Percentiles rank a stretch among this genome's conserved stretches.
Evolutionary conservation across 129 eudicot species (phyloP).

Genomic region (Scalesia atractyloides): DNA sequence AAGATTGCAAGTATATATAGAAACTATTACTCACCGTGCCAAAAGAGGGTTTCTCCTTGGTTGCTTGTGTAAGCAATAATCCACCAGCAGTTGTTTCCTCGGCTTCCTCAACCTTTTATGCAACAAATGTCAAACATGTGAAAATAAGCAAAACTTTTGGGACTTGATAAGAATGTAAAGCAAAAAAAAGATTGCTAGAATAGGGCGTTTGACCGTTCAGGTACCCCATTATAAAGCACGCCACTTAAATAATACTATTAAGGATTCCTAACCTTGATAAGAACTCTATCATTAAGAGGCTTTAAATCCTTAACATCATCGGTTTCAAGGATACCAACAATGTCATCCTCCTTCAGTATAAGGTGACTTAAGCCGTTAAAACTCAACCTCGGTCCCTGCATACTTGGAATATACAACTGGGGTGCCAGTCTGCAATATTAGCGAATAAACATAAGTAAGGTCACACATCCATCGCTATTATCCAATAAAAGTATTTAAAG

Average conservation of each 20-base stretch:
- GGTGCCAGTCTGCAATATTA: constrained; percentile 58
- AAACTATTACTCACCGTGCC: constrained; percentile 59
- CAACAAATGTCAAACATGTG: not conserved
- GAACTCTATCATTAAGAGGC: constrained; percentile 87
- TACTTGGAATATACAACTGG: constrained; percentile 85
- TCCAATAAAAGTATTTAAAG: not conserved
- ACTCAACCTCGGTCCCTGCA: constrained; percentile 88
- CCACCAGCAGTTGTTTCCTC: constrained; percentile 90
- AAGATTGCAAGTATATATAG: not conserved
- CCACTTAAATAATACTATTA: not conserved
- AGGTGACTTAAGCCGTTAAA: constrained; percentile 71
- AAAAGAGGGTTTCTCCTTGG: constrained; percentile 85
- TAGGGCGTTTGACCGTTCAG: not conserved
- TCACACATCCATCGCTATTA: not conserved
- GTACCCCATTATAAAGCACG: not conserved
- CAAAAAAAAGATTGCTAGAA: not conserved
- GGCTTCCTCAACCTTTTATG: constrained; percentile 64
- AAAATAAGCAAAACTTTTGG: not conserved
- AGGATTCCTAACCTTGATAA: constrained; percentile 62
- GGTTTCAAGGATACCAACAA: constrained; percentile 84
- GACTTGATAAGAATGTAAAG: not conserved
- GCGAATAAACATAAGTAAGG: not conserved
- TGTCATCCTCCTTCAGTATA: constrained; percentile 83
- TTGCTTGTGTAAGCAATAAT: constrained; percentile 66
- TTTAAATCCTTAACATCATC: constrained; percentile 86